A percentile compares a stretch with the other conserved stretches of the same genome.
Evolutionary conservation across 164 flowering plant genomes (phyloP).

Genomic region (Macadamia integrifolia): DNA sequence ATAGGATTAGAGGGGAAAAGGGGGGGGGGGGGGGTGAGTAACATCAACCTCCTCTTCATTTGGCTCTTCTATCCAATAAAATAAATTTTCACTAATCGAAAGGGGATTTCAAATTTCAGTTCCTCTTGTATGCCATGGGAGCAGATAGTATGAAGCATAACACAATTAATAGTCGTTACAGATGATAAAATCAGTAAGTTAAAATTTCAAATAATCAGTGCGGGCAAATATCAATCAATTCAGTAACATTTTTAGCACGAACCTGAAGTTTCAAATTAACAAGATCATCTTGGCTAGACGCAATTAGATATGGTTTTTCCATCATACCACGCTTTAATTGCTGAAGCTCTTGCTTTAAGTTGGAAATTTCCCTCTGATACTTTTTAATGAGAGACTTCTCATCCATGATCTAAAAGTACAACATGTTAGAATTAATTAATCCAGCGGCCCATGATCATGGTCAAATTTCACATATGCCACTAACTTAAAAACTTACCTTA

Average conservation of each 20-base stretch:
- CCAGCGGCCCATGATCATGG: conserved; percentile 2
- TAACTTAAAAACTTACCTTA: conserved; percentile 39
- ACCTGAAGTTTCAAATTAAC: conserved; percentile 82
- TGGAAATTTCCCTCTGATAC: conserved; percentile 75
- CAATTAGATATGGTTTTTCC: conserved; percentile 39
- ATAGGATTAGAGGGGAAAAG: too few species aligned
- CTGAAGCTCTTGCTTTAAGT: conserved; percentile 65
- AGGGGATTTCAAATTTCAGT: too few species aligned
- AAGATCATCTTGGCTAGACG: conserved; percentile 62
- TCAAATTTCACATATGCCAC: background rate
- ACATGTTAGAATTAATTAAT: background rate
- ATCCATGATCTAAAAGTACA: conserved; percentile 55
- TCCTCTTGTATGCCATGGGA: too few species aligned
- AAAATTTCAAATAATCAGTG: too few species aligned
- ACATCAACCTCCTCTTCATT: too few species aligned
- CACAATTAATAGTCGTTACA: too few species aligned
- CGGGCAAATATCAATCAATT: background rate
- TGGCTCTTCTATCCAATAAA: too few species aligned
- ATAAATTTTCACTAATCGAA: too few species aligned
- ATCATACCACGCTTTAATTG: conserved; percentile 59
- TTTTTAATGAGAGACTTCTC: conserved; percentile 87
- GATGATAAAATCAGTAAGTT: too few species aligned
- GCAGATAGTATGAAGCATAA: too few species aligned
- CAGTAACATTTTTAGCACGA: background rate
- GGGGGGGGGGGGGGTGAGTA: too few species aligned